Evolutionary conservation across 2,329 filamentous ascomycete genomes (phyloP).

Genomic region (Akanthomyces dipterigenus): DNA sequence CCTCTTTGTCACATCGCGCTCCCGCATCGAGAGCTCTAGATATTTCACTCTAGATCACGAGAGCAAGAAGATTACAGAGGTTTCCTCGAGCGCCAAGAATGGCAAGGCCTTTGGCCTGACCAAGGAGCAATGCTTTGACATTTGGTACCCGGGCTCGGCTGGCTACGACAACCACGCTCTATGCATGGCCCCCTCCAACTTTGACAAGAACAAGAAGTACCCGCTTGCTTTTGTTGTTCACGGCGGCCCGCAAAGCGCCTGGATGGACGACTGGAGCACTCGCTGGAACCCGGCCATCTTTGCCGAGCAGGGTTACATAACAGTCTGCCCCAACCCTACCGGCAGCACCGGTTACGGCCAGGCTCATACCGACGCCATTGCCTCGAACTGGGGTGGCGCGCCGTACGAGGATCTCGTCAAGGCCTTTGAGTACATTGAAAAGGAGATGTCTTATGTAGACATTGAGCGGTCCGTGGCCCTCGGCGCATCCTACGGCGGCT

Average conservation of each 20-base stretch:
- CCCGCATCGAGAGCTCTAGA: constrained; percentile 64
- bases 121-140: constrained; percentile 55
- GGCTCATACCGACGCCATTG: constrained; percentile 68
- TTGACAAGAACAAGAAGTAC: constrained; percentile 65
- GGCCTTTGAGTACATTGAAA: constrained; percentile 66
- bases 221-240: constrained; percentile 76
- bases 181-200: constrained; percentile 58
- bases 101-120: constrained; percentile 63
- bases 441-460: constrained; percentile 62
- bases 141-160: constrained; percentile 62
- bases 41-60: constrained; percentile 54
- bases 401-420: constrained; percentile 79
- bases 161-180: constrained; percentile 63
- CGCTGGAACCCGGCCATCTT: constrained; percentile 84
- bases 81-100: constrained; percentile 60
- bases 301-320: constrained; percentile 81
- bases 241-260: constrained; percentile 73
- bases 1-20: constrained; percentile 61
- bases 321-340: constrained; percentile 75
- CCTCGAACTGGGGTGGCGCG: constrained; percentile 73
- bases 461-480: constrained; percentile 62
- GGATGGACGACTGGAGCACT: constrained; percentile 70
- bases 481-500: constrained; percentile 69
- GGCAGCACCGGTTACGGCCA: constrained; percentile 80
- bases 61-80: constrained; percentile 28